Percentiles rank a stretch among this genome's conserved stretches.
Conservation (phyloP, 2,329 filamentous ascomycete genomes). For the Aspergillus quadricinctus region DNA sequence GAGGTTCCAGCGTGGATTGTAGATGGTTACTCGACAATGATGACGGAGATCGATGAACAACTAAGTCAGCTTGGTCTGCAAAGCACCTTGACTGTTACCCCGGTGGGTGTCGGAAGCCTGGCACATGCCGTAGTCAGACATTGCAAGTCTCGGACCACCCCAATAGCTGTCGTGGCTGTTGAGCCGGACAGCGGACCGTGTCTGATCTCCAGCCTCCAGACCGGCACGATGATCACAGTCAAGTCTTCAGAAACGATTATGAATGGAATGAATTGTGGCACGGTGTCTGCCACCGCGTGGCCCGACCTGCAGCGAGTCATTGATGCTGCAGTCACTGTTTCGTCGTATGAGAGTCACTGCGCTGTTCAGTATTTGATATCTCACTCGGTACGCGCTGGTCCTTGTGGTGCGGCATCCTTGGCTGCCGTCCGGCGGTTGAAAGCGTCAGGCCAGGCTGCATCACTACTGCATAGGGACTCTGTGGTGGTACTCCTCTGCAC, state of each 20-base stretch:
- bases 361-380: slow-evolving; percentile 53
- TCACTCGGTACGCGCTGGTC: slow-evolving; percentile 50
- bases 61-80: slow-evolving; percentile 38
- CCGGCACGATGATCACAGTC: slow-evolving; percentile 47
- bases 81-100: slow-evolving; percentile 54
- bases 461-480: slow-evolving; percentile 42
- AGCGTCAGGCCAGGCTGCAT: slow-evolving; percentile 27
- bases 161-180: slow-evolving; percentile 56
- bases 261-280: slow-evolving; percentile 70
- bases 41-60: slow-evolving; percentile 64
- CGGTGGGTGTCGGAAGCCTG: slow-evolving; percentile 69
- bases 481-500: slow-evolving; percentile 65
- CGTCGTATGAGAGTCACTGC: slow-evolving; percentile 58
- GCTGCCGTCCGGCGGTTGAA: slow-evolving; percentile 51
- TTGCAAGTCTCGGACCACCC: slow-evolving; percentile 49
- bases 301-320: slow-evolving; percentile 54
- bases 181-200: slow-evolving; percentile 64
- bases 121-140: slow-evolving; percentile 65
- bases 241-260: slow-evolving; percentile 63
- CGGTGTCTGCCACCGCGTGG: slow-evolving; percentile 63
- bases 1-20: slow-evolving; percentile 69
- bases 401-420: slow-evolving; percentile 58
- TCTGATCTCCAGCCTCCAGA: slow-evolving; percentile 46
- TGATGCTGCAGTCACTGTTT: slow-evolving; percentile 58
- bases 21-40: slow-evolving; percentile 71